Percentiles rank a stretch among this genome's conserved stretches.
Evolutionary conservation across 345 rosid species (phyloP).

Genomic region (Conringia planisiliqua): DNA sequence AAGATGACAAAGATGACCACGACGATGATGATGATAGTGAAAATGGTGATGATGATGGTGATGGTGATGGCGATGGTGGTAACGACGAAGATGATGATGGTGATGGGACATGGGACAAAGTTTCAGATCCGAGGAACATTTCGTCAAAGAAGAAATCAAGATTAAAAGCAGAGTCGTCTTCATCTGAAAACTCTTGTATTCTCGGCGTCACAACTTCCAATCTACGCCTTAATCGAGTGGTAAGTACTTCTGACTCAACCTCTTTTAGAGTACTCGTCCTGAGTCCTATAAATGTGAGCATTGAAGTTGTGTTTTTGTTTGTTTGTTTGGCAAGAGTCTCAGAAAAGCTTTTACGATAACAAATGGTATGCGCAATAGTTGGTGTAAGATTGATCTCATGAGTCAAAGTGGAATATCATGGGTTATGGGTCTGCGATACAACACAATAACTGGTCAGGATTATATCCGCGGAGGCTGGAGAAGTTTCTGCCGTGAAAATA

Average conservation of each 20-base stretch:
- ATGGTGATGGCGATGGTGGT: background rate
- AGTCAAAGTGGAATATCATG: background rate
- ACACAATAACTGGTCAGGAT: background rate
- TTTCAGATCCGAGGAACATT: background rate
- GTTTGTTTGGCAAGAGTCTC: background rate
- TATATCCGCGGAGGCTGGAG: background rate
- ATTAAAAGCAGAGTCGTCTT: background rate
- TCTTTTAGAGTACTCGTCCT: background rate
- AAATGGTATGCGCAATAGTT: conserved; percentile 6
- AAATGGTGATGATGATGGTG: background rate
- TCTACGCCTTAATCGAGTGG: background rate
- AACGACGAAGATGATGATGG: background rate
- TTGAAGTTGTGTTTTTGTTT: background rate
- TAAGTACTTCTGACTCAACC: background rate
- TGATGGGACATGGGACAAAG: background rate
- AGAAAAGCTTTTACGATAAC: background rate
- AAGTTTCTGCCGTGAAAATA: background rate
- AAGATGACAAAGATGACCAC: background rate
- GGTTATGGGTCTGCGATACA: background rate
- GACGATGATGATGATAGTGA: background rate
- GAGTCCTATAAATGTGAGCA: background rate
- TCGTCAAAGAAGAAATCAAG: background rate
- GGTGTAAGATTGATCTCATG: conserved; percentile 2
- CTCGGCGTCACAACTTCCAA: background rate
- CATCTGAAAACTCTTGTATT: background rate